Percentiles rank a stretch among this genome's conserved stretches.
phyloP scores from a whole-genome alignment of 768 basidiomycete species.

The Paxillus involutus region DNA sequence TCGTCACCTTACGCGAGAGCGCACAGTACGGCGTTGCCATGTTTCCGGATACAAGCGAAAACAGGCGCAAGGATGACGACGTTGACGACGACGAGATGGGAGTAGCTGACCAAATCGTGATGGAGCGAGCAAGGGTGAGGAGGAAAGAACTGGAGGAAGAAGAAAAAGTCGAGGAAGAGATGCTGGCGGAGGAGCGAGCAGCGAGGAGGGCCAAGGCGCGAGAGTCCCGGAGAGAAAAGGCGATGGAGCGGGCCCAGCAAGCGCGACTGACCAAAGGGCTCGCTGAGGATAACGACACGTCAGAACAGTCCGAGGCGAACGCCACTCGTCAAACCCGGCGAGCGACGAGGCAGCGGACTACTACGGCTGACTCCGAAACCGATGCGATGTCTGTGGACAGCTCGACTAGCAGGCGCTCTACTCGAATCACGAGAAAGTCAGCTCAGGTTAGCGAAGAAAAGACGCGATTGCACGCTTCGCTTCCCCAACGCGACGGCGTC shows the following conservation, averaged over 20 bases:
- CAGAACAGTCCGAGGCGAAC: constrained; percentile 9
- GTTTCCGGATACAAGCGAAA: constrained; percentile 58
- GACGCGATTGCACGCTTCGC: not conserved
- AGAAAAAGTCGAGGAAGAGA: constrained; percentile 34
- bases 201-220: constrained; percentile 22
- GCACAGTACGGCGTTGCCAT: constrained; percentile 81
- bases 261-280: constrained; percentile 4
- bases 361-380: constrained; percentile 17
- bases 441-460: not conserved
- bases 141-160: constrained; percentile 42
- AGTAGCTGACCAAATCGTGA: constrained; percentile 41
- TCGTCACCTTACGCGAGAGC: constrained; percentile 69
- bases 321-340: constrained; percentile 3
- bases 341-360: not conserved
- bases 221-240: constrained; percentile 19
- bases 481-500: not conserved
- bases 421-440: constrained; percentile 4
- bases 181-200: constrained; percentile 21
- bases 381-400: constrained; percentile 32
- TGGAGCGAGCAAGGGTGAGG: constrained; percentile 41
- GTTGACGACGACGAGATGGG: constrained; percentile 32
- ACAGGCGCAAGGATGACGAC: constrained; percentile 34
- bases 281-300: not conserved
- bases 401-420: constrained; percentile 7
- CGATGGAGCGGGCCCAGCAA: constrained; percentile 20